These are phyloP conservation scores for Kentomonas sorsogonicus DNA, from an alignment of 208 protist genomes.

Conservation along the genomic window DNA sequence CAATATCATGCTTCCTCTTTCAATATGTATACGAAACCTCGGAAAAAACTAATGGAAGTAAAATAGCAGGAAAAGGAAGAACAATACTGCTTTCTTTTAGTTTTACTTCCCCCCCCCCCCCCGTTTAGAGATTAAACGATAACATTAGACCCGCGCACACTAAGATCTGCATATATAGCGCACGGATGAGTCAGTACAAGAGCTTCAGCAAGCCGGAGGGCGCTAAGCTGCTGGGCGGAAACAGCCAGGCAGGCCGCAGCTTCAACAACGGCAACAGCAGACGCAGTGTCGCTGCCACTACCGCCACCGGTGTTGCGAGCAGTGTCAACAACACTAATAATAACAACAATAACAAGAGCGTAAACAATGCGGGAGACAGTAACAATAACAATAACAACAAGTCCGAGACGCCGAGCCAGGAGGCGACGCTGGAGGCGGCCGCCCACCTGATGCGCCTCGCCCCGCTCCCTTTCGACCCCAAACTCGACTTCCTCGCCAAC, in stretches of 20 bases:
- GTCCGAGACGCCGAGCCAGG: neutral
- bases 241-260: neutral
- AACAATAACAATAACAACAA: neutral
- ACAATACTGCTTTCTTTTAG: too few species aligned
- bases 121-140: too few species aligned
- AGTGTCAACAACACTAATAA: neutral
- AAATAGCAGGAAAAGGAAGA: too few species aligned
- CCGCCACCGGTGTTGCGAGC: neutral
- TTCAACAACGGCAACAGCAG: neutral
- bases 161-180: too few species aligned
- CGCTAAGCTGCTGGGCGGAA: neutral
- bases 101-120: too few species aligned
- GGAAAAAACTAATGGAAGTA: too few species aligned
- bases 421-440: conserved; percentile 3
- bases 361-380: neutral
- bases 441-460: conserved; percentile 26
- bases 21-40: too few species aligned
- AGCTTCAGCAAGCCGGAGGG: too few species aligned
- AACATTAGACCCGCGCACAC: too few species aligned
- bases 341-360: conserved; percentile 2
- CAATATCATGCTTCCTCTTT: too few species aligned
- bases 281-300: neutral
- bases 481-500: conserved; percentile 52
- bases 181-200: too few species aligned
- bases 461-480: conserved; percentile 34